Conservation (phyloP, 2,329 filamentous ascomycete genomes). For the Aureobasidium subglaciale region DNA sequence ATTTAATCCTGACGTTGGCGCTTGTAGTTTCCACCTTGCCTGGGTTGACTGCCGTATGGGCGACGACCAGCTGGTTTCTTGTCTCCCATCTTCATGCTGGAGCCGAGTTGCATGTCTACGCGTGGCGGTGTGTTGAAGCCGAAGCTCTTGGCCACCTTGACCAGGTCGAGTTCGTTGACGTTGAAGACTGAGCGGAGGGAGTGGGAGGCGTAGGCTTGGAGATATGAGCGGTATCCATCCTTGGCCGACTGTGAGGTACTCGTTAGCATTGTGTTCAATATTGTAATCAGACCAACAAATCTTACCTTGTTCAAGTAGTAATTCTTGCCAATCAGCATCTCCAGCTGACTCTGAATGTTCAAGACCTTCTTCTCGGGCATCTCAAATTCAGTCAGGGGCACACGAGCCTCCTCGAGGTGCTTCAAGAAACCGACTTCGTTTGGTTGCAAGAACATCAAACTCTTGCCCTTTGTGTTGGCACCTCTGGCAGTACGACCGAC, state of each 20-base stretch:
- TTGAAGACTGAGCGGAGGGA: constrained; percentile 77
- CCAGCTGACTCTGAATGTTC: constrained; percentile 71
- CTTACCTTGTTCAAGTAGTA: constrained; percentile 88
- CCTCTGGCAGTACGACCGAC: constrained; percentile 92
- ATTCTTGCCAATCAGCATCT: constrained; percentile 89
- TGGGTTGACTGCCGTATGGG: constrained; percentile 72
- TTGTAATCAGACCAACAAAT: background rate
- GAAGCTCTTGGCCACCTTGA: constrained; percentile 78
- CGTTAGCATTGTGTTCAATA: background rate
- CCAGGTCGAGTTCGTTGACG: constrained; percentile 71
- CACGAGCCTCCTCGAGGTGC: constrained; percentile 82
- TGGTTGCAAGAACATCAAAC: constrained; percentile 87
- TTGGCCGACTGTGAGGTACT: constrained; percentile 48
- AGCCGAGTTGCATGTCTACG: constrained; percentile 70
- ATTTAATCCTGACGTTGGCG: constrained; percentile 9
- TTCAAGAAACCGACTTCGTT: constrained; percentile 86
- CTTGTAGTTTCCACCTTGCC: constrained; percentile 38
- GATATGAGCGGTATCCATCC: constrained; percentile 76
- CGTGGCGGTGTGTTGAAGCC: constrained; percentile 71
- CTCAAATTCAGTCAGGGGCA: constrained; percentile 93
- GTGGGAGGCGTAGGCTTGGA: constrained; percentile 91
- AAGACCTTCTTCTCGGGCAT: constrained; percentile 88
- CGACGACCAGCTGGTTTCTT: constrained; percentile 58
- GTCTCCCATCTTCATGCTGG: constrained; percentile 66
- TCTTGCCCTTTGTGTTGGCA: constrained; percentile 73